Base-by-base conservation (phyloP, 2,329 filamentous ascomycete genomes). In the Acrocalymma vagum region DNA sequence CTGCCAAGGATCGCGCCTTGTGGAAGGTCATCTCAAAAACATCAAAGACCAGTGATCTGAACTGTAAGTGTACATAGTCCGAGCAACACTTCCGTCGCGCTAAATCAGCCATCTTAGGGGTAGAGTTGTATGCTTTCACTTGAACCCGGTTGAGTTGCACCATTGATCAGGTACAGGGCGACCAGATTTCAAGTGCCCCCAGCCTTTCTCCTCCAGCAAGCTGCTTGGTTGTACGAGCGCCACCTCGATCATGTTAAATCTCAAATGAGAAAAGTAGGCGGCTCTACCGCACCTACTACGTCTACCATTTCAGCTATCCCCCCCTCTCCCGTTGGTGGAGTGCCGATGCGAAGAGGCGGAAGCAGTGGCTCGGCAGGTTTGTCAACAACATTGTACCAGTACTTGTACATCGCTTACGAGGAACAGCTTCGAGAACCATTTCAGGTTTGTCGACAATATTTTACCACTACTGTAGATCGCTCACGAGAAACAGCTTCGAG, bases 21-120 rank as follows among this genome's bases (percentile, higher is more conserved):
- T 99, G 94, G 94, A 89, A 89, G 68, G 84, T 96, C 35, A 81
- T 97, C 5, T 95, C 91, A 0, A 86, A 86, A 47, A 84, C 87
- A 21, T 84, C 88, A 2, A 90, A 90, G 64, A 88, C 85, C 35
- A 81, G 79, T 42, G 88, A 95, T 62, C 85, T 96, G 62, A 85
- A 97, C 67, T 99, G 93, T 95, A 76, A 67, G 60, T 44, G 32
- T 10, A n/a, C n/a, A n/a, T n/a, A n/a, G n/a, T n/a, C n/a, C n/a
- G n/a, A n/a, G n/a, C n/a, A n/a, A n/a, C n/a, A n/a, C n/a, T n/a
- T 9, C 5, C 36, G 28, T 28, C n/a, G 15, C 6, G 11, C 15
- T 18, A 13, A 15, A 24, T 23, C 8, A 29, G 34, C 45, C 11
- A 32, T 34, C 13, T 13, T 32, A 94, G 88, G 89, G 89, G 84